phyloP scores from a whole-genome alignment of 2,329 filamentous ascomycete genomes.

The Botrytis elliptica region DNA sequence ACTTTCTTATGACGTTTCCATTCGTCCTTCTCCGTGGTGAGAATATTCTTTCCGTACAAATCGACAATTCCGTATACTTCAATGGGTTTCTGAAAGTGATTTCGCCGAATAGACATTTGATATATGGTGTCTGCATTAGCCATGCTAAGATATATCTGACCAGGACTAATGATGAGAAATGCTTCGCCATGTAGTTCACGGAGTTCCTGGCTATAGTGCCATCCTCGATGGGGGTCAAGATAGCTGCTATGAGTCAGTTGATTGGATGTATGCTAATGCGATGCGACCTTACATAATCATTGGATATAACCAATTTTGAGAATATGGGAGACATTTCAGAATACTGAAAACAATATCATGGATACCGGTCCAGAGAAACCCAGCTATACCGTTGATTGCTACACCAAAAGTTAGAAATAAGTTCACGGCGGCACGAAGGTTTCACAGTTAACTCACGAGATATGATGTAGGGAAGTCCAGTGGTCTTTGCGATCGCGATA shows the following conservation, averaged over 20 bases:
- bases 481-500: not conserved
- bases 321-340: conserved; percentile 2
- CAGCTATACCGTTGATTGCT: not conserved
- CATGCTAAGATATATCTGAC: not conserved
- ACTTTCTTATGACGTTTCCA: conserved; percentile 75
- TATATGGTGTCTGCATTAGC: conserved; percentile 43
- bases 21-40: conserved; percentile 64
- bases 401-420: not conserved
- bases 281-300: not conserved
- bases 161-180: not conserved
- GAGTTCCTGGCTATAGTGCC: not conserved
- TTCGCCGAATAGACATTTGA: conserved; percentile 64
- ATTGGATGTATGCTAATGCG: not conserved
- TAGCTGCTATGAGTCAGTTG: not conserved
- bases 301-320: not conserved
- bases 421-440: too few relatives aligned
- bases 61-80: conserved; percentile 58
- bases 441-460: not conserved
- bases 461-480: not conserved
- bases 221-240: not conserved
- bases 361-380: not conserved
- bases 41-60: conserved; percentile 69
- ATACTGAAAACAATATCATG: not conserved
- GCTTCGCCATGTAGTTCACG: not conserved
- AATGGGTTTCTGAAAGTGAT: conserved; percentile 69